These are phyloP conservation scores for Globisporangium apiculatum DNA, from an alignment of 352 stramenopile species.

Conservation along the genomic window DNA sequence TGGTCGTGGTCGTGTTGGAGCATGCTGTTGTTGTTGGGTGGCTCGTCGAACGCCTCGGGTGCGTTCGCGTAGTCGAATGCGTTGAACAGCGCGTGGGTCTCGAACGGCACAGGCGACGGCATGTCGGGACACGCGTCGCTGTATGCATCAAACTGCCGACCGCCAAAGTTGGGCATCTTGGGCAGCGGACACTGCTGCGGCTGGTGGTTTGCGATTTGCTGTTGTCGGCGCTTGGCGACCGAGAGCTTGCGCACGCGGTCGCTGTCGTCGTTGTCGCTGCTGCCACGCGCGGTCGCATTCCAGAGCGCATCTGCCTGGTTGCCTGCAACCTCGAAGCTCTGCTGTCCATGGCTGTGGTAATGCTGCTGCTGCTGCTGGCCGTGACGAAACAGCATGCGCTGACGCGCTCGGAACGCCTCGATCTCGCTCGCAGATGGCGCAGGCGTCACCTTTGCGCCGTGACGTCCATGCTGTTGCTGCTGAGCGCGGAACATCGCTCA, in stretches of 20 bases:
- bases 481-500: too few relatives aligned
- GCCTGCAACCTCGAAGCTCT: conserved; percentile 11
- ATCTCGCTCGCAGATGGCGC: conserved; percentile 17
- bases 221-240: conserved; percentile 16
- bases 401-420: conserved; percentile 31
- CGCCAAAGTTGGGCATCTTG: conserved; percentile 7
- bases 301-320: conserved; percentile 14
- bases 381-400: conserved; percentile 25
- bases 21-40: conserved; percentile 7
- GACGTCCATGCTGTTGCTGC: not conserved
- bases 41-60: conserved; percentile 29
- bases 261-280: conserved; percentile 18
- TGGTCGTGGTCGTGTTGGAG: not conserved
- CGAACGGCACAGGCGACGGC: conserved; percentile 15
- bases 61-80: conserved; percentile 40
- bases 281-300: conserved; percentile 5
- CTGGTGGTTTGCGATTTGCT: not conserved
- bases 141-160: conserved; percentile 16
- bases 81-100: conserved; percentile 19
- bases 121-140: conserved; percentile 11
- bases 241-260: conserved; percentile 36
- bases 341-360: not conserved
- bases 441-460: not conserved
- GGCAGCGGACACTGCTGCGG: not conserved
- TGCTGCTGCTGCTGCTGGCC: conserved; percentile 11